Evolutionary conservation across 179 eudicot species (phyloP).

Genomic region (Silene vulgaris): DNA sequence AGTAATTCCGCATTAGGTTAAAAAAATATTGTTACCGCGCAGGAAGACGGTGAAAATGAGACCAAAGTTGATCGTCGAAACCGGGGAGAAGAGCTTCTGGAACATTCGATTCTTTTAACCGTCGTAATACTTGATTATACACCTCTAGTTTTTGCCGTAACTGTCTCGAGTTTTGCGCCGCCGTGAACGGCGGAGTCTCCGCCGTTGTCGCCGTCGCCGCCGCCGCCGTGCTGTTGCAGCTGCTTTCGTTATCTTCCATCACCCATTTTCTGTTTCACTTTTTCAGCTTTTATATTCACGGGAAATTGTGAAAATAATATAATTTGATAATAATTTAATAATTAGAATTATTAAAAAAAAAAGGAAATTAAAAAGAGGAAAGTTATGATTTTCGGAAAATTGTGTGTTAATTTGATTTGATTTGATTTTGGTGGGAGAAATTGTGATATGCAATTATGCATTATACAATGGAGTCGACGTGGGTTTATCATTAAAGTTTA

Average conservation of each 20-base stretch:
- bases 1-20: neutral
- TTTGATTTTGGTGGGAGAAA: neutral
- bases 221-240: conserved; percentile 31
- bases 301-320: neutral
- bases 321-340: conserved; percentile 6
- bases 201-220: conserved; percentile 31
- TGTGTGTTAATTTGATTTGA: neutral
- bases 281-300: conserved; percentile 16
- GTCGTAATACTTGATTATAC: conserved; percentile 67
- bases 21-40: conserved; percentile 38
- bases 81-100: conserved; percentile 50
- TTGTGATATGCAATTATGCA: neutral
- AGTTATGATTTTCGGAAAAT: conserved; percentile 6
- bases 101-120: conserved; percentile 56
- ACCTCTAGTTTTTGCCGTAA: conserved; percentile 71
- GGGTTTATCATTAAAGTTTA: conserved; percentile 14
- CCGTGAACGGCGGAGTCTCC: conserved; percentile 30
- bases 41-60: conserved; percentile 92
- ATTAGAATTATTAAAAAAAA: conserved; percentile 22
- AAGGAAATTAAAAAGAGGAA: neutral
- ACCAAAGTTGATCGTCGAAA: conserved; percentile 85
- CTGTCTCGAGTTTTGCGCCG: conserved; percentile 35
- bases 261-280: conserved; percentile 43
- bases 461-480: conserved; percentile 21
- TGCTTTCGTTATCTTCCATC: conserved; percentile 66